Conservation (phyloP, 108 stramenopile genomes). For the Cylindrotheca fusiformis region DNA sequence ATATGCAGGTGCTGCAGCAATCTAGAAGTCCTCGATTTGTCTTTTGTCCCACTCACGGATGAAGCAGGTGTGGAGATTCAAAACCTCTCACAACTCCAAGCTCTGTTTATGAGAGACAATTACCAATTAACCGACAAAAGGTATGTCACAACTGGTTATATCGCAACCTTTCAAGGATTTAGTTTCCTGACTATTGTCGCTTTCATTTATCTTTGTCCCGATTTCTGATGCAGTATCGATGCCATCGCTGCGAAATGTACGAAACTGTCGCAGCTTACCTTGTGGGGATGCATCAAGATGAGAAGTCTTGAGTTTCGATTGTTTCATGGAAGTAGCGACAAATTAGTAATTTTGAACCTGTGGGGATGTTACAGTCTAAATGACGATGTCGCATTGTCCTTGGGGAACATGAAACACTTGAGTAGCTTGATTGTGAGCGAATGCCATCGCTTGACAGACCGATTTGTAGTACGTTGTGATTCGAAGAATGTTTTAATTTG, state of each 20-base stretch:
- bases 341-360: constrained; percentile 56
- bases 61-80: constrained; percentile 40
- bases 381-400: constrained; percentile 35
- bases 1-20: constrained; percentile 38
- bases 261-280: constrained; percentile 49
- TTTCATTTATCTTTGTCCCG: neutral
- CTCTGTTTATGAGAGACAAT: constrained; percentile 63
- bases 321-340: constrained; percentile 2
- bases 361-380: constrained; percentile 62
- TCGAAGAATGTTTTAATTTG: neutral
- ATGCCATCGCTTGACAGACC: constrained; percentile 63
- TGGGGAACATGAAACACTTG: constrained; percentile 32
- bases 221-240: constrained; percentile 29
- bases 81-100: constrained; percentile 43
- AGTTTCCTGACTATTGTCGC: no score
- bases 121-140: constrained; percentile 46
- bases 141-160: neutral
- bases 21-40: constrained; percentile 58
- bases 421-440: constrained; percentile 59
- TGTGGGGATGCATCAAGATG: constrained; percentile 64
- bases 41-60: constrained; percentile 53
- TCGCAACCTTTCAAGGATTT: no score
- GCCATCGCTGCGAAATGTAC: constrained; percentile 48
- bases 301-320: constrained; percentile 21
- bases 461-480: constrained; percentile 30